A percentile compares a stretch with the other conserved stretches of the same genome.
These are phyloP conservation scores for Monosporozyma siamensis DNA, from an alignment of 805 yeast species.

Conservation along the genomic window DNA sequence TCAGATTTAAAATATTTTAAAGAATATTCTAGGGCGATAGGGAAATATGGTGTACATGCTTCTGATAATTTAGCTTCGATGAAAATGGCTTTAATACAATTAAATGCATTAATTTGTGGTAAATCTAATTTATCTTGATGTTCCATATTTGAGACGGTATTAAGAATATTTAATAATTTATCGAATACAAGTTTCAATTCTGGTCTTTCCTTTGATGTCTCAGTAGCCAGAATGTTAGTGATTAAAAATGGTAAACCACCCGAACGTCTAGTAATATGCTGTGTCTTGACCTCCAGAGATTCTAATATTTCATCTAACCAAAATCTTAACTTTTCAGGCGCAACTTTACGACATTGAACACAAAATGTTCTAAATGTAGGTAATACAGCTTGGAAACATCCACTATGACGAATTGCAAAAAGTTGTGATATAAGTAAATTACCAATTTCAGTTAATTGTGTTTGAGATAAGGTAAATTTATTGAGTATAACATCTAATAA, in stretches of 20 bases:
- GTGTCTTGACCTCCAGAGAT: constrained; percentile 46
- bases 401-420: constrained; percentile 72
- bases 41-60: constrained; percentile 42
- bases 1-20: constrained; percentile 53
- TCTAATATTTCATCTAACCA: constrained; percentile 57
- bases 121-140: constrained; percentile 54
- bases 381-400: constrained; percentile 82
- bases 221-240: constrained; percentile 61
- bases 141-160: constrained; percentile 42
- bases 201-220: constrained; percentile 27
- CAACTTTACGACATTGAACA: constrained; percentile 37
- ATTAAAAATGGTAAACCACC: constrained; percentile 84
- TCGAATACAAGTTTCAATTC: constrained; percentile 44
- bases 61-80: constrained; percentile 59
- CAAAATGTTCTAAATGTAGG: constrained; percentile 72
- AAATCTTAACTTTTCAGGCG: constrained; percentile 34
- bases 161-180: constrained; percentile 37
- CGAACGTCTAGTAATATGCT: constrained; percentile 76
- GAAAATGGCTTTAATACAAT: constrained; percentile 68
- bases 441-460: constrained; percentile 34
- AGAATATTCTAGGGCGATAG: constrained; percentile 50
- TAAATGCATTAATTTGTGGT: constrained; percentile 91
- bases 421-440: constrained; percentile 55
- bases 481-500: constrained; percentile 41
- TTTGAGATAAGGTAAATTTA: constrained; percentile 19